Percentiles rank a stretch among this genome's conserved stretches.
Conservation (phyloP, 441 rosid genomes). For the Populus hybrid region DNA sequence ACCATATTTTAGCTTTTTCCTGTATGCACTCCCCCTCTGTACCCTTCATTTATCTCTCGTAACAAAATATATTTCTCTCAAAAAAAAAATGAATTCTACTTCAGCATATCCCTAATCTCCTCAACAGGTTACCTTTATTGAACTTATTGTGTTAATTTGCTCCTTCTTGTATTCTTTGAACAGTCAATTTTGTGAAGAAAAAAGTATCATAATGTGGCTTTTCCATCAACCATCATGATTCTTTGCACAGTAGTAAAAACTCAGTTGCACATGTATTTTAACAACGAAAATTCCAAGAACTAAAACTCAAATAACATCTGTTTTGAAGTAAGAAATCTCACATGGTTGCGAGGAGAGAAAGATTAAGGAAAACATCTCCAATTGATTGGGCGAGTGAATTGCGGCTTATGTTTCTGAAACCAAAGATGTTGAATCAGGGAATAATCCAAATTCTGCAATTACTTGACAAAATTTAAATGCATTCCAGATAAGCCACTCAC, state of each 20-base stretch:
- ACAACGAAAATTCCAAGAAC: not conserved
- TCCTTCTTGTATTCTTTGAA: not conserved
- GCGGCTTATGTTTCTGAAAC: slow-evolving; percentile 77
- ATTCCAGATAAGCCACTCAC: slow-evolving; percentile 50
- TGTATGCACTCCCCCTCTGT: not conserved
- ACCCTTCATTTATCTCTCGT: not conserved
- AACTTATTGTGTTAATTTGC: not conserved
- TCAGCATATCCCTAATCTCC: not conserved
- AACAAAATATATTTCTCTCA: not conserved
- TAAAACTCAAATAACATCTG: not conserved
- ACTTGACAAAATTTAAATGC: slow-evolving; percentile 18
- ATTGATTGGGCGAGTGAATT: slow-evolving; percentile 70
- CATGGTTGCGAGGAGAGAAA: slow-evolving; percentile 53
- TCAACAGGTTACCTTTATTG: not conserved
- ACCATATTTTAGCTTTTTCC: not conserved
- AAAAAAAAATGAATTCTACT: not conserved
- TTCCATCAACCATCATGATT: not conserved
- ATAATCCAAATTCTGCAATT: slow-evolving; percentile 5
- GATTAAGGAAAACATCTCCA: slow-evolving; percentile 69
- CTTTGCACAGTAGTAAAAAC: not conserved
- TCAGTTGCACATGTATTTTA: not conserved
- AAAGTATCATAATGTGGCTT: not conserved
- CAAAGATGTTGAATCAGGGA: slow-evolving; percentile 17
- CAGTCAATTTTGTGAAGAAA: not conserved
- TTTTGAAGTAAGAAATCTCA: slow-evolving; percentile 42